A percentile compares a stretch with the other conserved stretches of the same genome.
Conservation (phyloP, 1,139 yeast genomes). For the Geotrichum klebahnii region DNA sequence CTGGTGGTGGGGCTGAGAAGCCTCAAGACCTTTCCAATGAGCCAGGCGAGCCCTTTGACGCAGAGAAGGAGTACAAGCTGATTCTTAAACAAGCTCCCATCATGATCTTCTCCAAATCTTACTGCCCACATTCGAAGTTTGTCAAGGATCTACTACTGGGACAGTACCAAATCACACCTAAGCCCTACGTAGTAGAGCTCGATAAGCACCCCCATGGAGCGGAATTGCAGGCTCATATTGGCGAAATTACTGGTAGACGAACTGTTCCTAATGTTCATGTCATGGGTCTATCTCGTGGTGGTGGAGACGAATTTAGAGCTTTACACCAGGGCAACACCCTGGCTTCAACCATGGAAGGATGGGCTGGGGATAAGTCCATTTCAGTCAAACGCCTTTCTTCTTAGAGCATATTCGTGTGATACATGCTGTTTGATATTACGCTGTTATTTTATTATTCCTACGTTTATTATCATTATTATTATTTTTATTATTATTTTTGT, state of each 20-base stretch:
- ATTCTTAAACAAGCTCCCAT: slow-evolving; percentile 63
- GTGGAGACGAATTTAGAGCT: slow-evolving; percentile 71
- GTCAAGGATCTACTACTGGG: slow-evolving; percentile 63
- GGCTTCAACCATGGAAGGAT: slow-evolving; percentile 47
- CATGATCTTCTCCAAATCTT: slow-evolving; percentile 43
- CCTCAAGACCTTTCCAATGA: slow-evolving; percentile 33
- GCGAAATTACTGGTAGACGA: slow-evolving; percentile 73
- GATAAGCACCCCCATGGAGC: slow-evolving; percentile 70
- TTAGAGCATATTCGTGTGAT: not conserved
- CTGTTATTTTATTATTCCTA: not conserved
- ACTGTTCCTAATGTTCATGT: slow-evolving; percentile 93
- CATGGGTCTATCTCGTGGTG: slow-evolving; percentile 84
- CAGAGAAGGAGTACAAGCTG: slow-evolving; percentile 56
- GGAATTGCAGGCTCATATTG: slow-evolving; percentile 74
- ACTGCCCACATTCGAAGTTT: slow-evolving; percentile 63
- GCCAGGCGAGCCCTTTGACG: slow-evolving; percentile 47
- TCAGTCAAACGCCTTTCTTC: slow-evolving; percentile 51
- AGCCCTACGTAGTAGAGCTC: slow-evolving; percentile 70
- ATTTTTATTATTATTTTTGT: too few relatives aligned
- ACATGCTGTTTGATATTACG: too few relatives aligned
- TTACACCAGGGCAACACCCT: slow-evolving; percentile 57
- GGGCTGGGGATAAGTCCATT: slow-evolving; percentile 56
- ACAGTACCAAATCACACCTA: slow-evolving; percentile 68
- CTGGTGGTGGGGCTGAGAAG: not conserved
- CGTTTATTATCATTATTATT: too few relatives aligned